Evolutionary conservation across 805 yeast species (phyloP), one percentile per base, ranked within the genome.

Genomic region (Saccharomycopsis fibuligera): DNA sequence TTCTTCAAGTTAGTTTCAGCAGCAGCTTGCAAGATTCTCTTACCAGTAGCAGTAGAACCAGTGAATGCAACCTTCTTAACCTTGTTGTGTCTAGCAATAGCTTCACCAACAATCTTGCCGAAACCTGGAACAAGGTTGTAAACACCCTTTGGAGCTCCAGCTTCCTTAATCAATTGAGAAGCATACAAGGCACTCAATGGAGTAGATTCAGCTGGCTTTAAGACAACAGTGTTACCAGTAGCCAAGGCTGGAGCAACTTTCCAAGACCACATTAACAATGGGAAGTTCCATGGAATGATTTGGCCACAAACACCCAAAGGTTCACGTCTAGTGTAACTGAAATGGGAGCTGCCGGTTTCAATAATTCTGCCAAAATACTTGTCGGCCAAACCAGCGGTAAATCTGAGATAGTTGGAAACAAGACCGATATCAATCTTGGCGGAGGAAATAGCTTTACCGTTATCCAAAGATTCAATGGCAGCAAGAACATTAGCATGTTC

Each of bases 211-310:
- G 91, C 88, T 35, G 90, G 81, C 66, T 84, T 84, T 62, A 84
- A 68, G 47, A 84, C 79, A 57, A 79, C 70, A 45, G 86, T 78
- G 70, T 83, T 82, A 68, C 88, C 88, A 57, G 88, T 78, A 45
- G 85, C 85, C 59, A 83, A 69, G 54, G 86, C 87, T 41, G 91
- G 90, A 47, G 84, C 87, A 51, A 84, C 70, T 63, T 84, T 84
- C 91, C 91, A 84, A 38, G 85, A 67, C 64, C 81, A 73, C 86
- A 84, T 83, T 71, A 84, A 73, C 55, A 84, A 67, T 58, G 91
- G 91, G 77, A 84, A 84, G 65, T 84, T 84, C 90, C 90, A 84
- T 63, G 91, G 90, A 54, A 84, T 83, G 55, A 84, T 83, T 65
- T 82, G 88, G 56, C 90, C 91, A 70, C 88, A 83, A 35, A 83